phyloP scores from a whole-genome alignment of 176 grass and related monocot species.

The Aegilops umbellulata region DNA sequence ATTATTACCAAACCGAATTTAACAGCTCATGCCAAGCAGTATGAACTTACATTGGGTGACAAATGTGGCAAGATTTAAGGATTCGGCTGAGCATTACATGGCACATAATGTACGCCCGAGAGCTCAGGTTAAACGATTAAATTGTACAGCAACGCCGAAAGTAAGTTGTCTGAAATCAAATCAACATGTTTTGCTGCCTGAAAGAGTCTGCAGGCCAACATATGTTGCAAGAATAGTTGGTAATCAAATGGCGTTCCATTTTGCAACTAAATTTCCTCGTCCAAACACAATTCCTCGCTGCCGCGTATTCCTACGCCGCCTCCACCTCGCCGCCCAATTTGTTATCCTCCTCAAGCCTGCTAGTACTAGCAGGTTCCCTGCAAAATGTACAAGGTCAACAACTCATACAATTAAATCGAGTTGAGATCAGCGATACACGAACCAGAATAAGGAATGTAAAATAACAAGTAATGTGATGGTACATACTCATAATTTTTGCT shows the following conservation, averaged over 20 bases:
- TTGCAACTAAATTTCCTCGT: background rate
- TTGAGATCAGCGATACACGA: background rate
- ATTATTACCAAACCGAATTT: background rate
- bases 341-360: background rate
- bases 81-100: background rate
- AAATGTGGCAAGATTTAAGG: background rate
- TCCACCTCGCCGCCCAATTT: background rate
- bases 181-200: background rate
- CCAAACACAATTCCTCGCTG: fast-evolving
- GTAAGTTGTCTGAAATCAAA: background rate
- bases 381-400: background rate
- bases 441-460: background rate
- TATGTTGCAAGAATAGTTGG: background rate
- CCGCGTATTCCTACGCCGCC: background rate
- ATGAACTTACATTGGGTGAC: background rate
- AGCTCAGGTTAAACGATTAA: background rate
- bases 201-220: background rate
- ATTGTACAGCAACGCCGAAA: background rate
- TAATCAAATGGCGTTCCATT: background rate
- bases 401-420: background rate
- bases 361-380: background rate
- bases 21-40: background rate
- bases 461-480: background rate
- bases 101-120: background rate
- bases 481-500: background rate